Evolutionary conservation across 805 yeast species (phyloP), one percentile per base, ranked within the genome.

Genomic region (Torulaspora delbrueckii): DNA sequence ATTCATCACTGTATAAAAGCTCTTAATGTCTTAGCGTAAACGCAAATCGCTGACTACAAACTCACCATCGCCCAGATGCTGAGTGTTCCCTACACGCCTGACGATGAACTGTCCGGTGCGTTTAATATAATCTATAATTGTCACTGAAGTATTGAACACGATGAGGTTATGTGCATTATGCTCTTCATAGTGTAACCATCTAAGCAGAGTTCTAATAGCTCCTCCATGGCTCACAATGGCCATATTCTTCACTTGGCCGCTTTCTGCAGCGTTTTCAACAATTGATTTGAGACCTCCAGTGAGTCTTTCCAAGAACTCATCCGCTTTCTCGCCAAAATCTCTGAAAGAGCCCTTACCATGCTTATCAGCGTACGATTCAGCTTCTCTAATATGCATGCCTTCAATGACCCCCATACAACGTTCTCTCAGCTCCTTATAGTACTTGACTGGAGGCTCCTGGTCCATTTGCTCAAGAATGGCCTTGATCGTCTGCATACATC

Each of bases 161-260:
- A 82, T 82, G 4, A 65, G 65, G 1, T 65, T 59, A 41, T 77
- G 64, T 1, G 66, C 68, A 3, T 67, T 63, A 3, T 63, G 66
- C 42, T 78, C 68, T 2, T 68, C 72, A 4, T 62, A 56, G 40
- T 78, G 65, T 35, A 84, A 66, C 59, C 80, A 71, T 48, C 75
- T 75, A 32, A 78, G 59, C 30, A 82, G 72, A 24, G 79, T 75
- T 37, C 86, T 76, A 13, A 87, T 81, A 1, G 84, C 84, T 7
- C 95, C 95, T 16, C 96, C 96, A 61, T 87, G 96, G 10, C 88
- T 78, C 46, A 87, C 78, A 16, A 86, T 48, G 10, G 81, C 68
- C 2, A 84, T 73, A 54, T 84, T 85, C 40, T 64, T 65, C 6
- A 46, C 49, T 1, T 46, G 59, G 19, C 63, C 63, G 1, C 66